phyloP scores from a whole-genome alignment of 345 rosid genomes.

The Sapria himalayana region DNA sequence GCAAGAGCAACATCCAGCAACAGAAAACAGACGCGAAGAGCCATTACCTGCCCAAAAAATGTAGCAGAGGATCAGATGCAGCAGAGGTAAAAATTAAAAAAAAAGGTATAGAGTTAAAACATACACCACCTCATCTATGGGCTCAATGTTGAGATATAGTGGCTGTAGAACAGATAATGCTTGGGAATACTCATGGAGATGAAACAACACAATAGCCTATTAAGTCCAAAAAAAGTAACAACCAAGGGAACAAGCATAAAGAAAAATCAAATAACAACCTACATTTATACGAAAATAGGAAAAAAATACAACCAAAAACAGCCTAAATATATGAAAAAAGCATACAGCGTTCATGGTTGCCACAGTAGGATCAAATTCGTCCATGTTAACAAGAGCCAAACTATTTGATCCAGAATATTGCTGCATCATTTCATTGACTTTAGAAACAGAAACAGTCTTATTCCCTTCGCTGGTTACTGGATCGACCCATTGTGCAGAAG shows the following conservation, averaged over 20 bases:
- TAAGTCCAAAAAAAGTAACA: too few relatives aligned
- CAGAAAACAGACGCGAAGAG: slow-evolving; percentile 73
- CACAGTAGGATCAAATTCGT: slow-evolving; percentile 62
- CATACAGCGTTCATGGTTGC: slow-evolving; percentile 64
- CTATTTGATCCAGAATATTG: slow-evolving; percentile 20
- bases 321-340: slow-evolving; percentile 4
- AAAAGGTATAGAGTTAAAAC: slow-evolving; percentile 1
- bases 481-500: slow-evolving; percentile 50
- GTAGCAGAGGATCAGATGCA: slow-evolving; percentile 11
- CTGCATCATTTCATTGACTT: slow-evolving; percentile 21
- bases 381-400: slow-evolving; percentile 21
- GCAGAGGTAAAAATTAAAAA: not conserved
- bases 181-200: slow-evolving; percentile 67
- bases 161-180: slow-evolving; percentile 63
- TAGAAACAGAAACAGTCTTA: slow-evolving; percentile 25
- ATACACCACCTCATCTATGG: slow-evolving; percentile 64
- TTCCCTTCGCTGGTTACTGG: slow-evolving; percentile 20
- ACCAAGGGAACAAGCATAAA: not conserved
- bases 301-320: slow-evolving; percentile 2
- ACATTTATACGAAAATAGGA: slow-evolving; percentile 1
- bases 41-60: slow-evolving; percentile 39
- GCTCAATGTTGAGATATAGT: slow-evolving; percentile 48
- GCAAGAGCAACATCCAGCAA: slow-evolving; percentile 73
- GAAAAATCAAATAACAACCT: not conserved
- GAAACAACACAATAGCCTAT: slow-evolving; percentile 81